Evolutionary conservation across 164 flowering plant species (phyloP).

Genomic region (Magnolia officinalis): DNA sequence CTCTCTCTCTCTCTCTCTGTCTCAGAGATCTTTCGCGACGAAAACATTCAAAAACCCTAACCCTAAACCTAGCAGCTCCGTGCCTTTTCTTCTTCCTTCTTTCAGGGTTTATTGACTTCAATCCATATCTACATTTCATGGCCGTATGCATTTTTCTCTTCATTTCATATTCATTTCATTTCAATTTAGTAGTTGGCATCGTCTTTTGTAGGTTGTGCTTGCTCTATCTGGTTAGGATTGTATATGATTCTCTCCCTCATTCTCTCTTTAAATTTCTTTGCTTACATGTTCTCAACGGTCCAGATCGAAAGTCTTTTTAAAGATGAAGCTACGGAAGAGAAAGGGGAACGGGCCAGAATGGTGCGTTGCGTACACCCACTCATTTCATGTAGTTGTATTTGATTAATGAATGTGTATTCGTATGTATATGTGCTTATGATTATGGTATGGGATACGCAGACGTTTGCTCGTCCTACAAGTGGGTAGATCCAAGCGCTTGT

Average conservation of each 20-base stretch:
- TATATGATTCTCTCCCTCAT: neutral
- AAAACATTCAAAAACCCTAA: no score
- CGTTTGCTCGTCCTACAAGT: no score
- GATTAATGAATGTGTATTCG: neutral
- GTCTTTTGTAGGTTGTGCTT: neutral
- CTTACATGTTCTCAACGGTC: neutral
- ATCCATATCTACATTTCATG: neutral
- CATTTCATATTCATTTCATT: neutral
- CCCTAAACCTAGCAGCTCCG: no score
- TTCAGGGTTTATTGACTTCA: no score
- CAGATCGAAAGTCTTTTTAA: conserved; percentile 70
- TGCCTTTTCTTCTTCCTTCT: no score
- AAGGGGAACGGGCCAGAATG: conserved; percentile 98
- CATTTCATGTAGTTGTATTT: neutral
- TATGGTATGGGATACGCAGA: no score
- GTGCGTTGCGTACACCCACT: conserved; percentile 30
- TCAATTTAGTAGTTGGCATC: neutral
- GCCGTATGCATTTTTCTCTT: conserved; percentile 1
- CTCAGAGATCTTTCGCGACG: no score
- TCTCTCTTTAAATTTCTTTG: neutral
- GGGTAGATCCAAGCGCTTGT: no score
- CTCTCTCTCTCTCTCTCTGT: no score
- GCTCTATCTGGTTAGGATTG: neutral
- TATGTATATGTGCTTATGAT: no score
- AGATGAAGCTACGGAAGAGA: conserved; percentile 97